Evolutionary conservation across 2,329 filamentous ascomycete species (phyloP), one percentile per base, ranked within the genome.

Genomic region (Tothia fuscella): DNA sequence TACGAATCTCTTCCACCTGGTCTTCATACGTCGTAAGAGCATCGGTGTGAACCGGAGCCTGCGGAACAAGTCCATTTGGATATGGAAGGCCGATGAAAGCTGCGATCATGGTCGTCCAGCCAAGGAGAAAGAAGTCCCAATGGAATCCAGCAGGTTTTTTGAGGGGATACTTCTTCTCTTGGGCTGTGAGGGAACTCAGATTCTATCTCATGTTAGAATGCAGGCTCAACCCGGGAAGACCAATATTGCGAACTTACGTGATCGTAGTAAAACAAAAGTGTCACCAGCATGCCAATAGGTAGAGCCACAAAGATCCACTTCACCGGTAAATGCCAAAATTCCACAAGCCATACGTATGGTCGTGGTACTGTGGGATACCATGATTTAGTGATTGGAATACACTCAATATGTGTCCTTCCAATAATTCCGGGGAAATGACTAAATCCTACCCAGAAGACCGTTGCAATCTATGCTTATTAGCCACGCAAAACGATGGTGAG

Each of bases 241-340:
- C n/a, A n/a, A n/a, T n/a, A n/a, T n/a, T n/a, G 19, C 19, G n/a
- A 16, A 48, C 47, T 44, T 40, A 91, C 93, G 54, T 93, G 86
- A 54, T 93, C 86, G 56, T 91, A 93, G 65, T 82, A 93, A 56
- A 93, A 93, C 4, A 93, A 63, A 17, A 93, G 78, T 0, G 86
- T 93, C 13, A 93, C 66, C 2, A 93, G 66, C 25, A 93, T 54
- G 1, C 84, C 86, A 62, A 93, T 93, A 0, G 87, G 87, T n/a
- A 93, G 72, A 1, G 87, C 86, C 32, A 87, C 67, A 55, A 93
- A 93, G 5, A 91, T 70, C 43, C 93, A 79, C 0, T 70, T 71
- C 5, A 81, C 75, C 34, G 65, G 66, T 41, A 93, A 70, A 49
- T 89, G 71, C 84, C 85, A 91, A 52, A 93, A 89, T 47, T 76